These are phyloP conservation scores for Mortierella sp. DNA, from an alignment of 371 early-diverging fungal genomes.

Conservation along the genomic window DNA sequence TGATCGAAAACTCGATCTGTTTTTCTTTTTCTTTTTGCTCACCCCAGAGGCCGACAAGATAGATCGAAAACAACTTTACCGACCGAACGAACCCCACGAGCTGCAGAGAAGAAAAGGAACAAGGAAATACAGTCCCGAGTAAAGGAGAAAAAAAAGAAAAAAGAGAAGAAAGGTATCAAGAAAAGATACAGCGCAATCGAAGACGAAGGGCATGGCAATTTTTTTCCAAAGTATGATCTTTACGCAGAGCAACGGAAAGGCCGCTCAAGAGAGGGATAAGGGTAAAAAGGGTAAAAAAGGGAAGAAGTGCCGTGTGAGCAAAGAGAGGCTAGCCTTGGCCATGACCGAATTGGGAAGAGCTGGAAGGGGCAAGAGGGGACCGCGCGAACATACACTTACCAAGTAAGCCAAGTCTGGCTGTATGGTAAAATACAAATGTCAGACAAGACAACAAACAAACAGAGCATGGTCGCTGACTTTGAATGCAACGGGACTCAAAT, in stretches of 20 bases:
- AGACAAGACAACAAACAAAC: background rate
- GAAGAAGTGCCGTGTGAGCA: background rate
- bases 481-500: background rate
- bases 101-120: background rate
- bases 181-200: background rate
- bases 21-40: background rate
- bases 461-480: background rate
- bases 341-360: background rate
- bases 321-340: background rate
- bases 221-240: too few relatives aligned
- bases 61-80: constrained; percentile 1
- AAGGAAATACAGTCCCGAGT: background rate
- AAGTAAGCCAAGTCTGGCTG: constrained; percentile 1
- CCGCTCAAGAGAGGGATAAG: too few relatives aligned
- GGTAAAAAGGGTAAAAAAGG: background rate
- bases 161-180: background rate
- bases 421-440: background rate
- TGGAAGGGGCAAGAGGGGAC: background rate
- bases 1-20: background rate
- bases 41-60: constrained; percentile 1
- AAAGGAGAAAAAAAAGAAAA: background rate
- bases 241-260: too few relatives aligned
- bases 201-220: too few relatives aligned
- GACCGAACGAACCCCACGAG: background rate
- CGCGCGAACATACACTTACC: background rate